Base-by-base conservation (phyloP, 345 rosid species). In the Citrus maxima region DNA sequence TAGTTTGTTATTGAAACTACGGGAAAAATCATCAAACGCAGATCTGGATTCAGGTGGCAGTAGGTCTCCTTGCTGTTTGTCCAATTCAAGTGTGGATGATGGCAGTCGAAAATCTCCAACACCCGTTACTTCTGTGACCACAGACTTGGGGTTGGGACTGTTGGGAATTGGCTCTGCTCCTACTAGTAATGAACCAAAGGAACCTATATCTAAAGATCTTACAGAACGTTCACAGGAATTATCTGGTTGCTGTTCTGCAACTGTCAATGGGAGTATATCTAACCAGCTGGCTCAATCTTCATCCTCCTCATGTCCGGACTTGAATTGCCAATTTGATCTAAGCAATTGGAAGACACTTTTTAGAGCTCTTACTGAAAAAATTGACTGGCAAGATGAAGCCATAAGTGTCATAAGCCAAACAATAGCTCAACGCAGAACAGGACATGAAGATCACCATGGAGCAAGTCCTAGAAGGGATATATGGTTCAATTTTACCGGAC, bases 381-480 rank as follows among this genome's bases (percentile, higher is more conserved):
- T 93, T 67, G 84, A 85, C 63, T 85, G 93, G 84, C 98, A 93
- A 83, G 85, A 82, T 35, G 94, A 90, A 77, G 97, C 94, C 28
- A 84, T 90, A 78, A 64, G 79, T 51, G 73, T 84, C 65, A 85
- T 93, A 28, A 82, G 93, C 73, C 77, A 80, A 69, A 78, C 82
- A 1, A 72, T 91, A 70, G 35, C 81, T 58, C 74, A 38, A 12
- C 27, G 81, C 79, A 81, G 75, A 73, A 55, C 78, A 60, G 76
- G 82, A 80, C 81, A 72, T 16, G 78, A 69, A 35, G 83, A 67
- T 35, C 70, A 42, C 38, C 75, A 46, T 5, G 79, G 62, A 67
- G 78, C 49, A 21, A 42, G 82, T 37, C 71, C 80, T 51, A 84
- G 94, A 77, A 85, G 90, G 59, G 93, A 91, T 79, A 74, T 90